These are phyloP conservation scores for Mucor irregularis DNA, from an alignment of 371 early-diverging fungal genomes.

Conservation along the genomic window DNA sequence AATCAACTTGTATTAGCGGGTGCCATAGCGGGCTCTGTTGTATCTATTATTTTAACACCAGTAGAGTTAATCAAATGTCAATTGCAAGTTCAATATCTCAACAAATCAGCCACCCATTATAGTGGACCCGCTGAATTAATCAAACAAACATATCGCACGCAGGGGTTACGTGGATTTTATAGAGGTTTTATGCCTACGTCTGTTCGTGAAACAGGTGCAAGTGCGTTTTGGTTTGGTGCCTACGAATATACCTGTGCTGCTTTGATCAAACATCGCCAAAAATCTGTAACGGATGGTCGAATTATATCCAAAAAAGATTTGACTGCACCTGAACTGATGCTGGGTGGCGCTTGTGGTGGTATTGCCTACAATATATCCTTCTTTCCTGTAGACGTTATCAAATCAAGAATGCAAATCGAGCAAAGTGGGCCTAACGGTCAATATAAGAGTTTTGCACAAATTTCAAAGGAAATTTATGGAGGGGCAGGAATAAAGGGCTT, in stretches of 20 bases:
- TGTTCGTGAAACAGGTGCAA: conserved; percentile 88
- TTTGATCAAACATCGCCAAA: conserved; percentile 50
- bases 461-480: conserved; percentile 67
- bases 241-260: conserved; percentile 78
- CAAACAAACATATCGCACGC: conserved; percentile 57
- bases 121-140: conserved; percentile 75
- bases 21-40: conserved; percentile 80
- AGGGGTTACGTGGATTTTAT: conserved; percentile 75
- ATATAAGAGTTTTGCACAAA: conserved; percentile 47
- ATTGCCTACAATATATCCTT: conserved; percentile 86
- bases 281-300: neutral
- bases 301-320: conserved; percentile 59
- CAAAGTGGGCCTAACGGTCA: conserved; percentile 46
- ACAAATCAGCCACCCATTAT: conserved; percentile 27
- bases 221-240: conserved; percentile 93
- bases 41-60: conserved; percentile 88
- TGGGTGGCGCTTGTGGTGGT: conserved; percentile 90
- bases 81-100: conserved; percentile 84
- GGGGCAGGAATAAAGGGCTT: conserved; percentile 82
- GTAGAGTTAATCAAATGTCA: conserved; percentile 95
- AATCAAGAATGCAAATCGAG: conserved; percentile 88
- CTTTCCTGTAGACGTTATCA: conserved; percentile 94
- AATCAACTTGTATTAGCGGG: conserved; percentile 78
- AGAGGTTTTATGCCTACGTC: conserved; percentile 87
- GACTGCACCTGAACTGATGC: conserved; percentile 67